These are phyloP conservation scores for Ploettnerulaceae sp. DNA, from an alignment of 2,329 filamentous ascomycete genomes.

Conservation along the genomic window DNA sequence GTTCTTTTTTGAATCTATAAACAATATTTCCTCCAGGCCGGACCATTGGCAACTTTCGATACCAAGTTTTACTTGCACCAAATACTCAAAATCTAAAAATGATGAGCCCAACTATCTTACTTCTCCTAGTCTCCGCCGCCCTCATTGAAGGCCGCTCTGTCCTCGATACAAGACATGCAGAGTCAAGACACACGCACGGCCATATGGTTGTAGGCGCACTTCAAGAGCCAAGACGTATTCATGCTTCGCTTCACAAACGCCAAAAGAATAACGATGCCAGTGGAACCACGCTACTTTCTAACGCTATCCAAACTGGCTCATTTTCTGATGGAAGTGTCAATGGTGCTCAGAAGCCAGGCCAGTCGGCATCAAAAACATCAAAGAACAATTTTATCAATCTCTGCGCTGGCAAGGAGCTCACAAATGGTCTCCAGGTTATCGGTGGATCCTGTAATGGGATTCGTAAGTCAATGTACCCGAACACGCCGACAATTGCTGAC, in stretches of 20 bases:
- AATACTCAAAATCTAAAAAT: slow-evolving; percentile 16
- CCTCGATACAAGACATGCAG: slow-evolving; percentile 11
- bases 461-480: slow-evolving; percentile 24
- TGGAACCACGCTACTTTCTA: slow-evolving; percentile 24
- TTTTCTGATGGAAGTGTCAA: slow-evolving; percentile 28
- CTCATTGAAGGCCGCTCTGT: slow-evolving; percentile 22
- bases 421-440: slow-evolving; percentile 55
- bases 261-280: slow-evolving; percentile 11
- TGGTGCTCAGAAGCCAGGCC: slow-evolving; percentile 25
- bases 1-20: slow-evolving; percentile 20
- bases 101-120: slow-evolving; percentile 24
- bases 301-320: slow-evolving; percentile 31
- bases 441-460: slow-evolving; percentile 56
- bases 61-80: slow-evolving; percentile 9
- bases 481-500: slow-evolving; percentile 6
- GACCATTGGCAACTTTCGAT: slow-evolving; percentile 16
- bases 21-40: slow-evolving; percentile 20
- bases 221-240: slow-evolving; percentile 4
- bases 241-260: slow-evolving; percentile 1
- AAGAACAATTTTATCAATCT: slow-evolving; percentile 35
- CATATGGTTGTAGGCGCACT: background rate
- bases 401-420: slow-evolving; percentile 42
- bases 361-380: slow-evolving; percentile 29
- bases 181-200: slow-evolving; percentile 14
- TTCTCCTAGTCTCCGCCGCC: slow-evolving; percentile 26